Evolutionary conservation across 2,329 filamentous ascomycete genomes (phyloP), one percentile per base, ranked within the genome.

Genomic region (Shiraia sp.): DNA sequence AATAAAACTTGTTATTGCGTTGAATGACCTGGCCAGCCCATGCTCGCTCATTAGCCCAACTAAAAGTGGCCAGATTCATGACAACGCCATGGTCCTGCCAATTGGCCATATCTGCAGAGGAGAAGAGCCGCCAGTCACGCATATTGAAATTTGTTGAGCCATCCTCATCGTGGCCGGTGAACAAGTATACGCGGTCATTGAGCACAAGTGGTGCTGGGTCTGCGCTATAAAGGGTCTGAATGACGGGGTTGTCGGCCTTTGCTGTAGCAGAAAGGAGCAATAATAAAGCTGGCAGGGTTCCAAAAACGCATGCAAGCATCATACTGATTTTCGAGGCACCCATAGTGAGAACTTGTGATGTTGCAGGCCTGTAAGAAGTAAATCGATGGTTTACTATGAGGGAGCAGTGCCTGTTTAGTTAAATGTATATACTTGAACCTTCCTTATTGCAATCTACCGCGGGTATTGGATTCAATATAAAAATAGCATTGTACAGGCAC

Each of bases 1-100:
- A 53, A 31, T 53, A 53, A 32, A 53, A 53, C 34, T 53, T 53
- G 26, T 34, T 34, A 29, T 51, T 53, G 26, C 50, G 47, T 10
- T 36, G 30, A 26, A 49, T 47, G 12, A 53, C 43, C 23, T 53
- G 49, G 2, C 49, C 49, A 17, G 49, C 49, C 49, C 49, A 53
- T 19, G 49, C 49, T n/a, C 40, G 39, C 17, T 36, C 32, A 26
- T 25, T 47, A 19, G 49, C 43, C 49, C 46, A 53, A 14, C 36
- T 42, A 37, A 53, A 53, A 12, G 42, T 47, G 10, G 40, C 27
- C 29, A 53, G 29, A 36, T 33, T 45, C 40, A 49, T 39, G 10
- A 41, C 31, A 12, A 44, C 45, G 32, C 50, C 50, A 31, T 51
- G 50, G 32, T 53, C 50, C 29, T 46, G 47, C 50, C 47, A 53